Base-by-base conservation (phyloP, 148 eudicot genomes). In the Fallopia convolvulus region DNA sequence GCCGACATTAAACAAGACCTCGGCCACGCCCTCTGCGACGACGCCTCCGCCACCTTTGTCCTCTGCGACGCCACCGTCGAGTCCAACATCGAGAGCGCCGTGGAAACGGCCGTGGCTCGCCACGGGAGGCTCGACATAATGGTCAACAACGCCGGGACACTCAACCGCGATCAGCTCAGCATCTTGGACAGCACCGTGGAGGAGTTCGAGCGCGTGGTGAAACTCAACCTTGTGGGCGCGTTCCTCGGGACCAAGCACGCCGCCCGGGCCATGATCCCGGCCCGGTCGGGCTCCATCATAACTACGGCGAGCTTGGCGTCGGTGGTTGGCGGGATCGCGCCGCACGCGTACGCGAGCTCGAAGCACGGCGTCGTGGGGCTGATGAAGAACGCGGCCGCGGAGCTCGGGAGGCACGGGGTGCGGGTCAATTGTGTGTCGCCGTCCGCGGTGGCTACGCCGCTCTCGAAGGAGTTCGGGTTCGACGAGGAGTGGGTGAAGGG, bases 351-450 rank as follows among this genome's bases (percentile, higher is more conserved):
- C 48, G 79, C 81, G 2, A 44, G 53, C 47, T 79, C 83, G 6
- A 85, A 85, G 61, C 84, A 83, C 20, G 86, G 82, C 0, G 76
- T 79, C 11, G 56, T 83, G 14, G 88, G 88, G 33, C 77, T 85
- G 0, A 81, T 75, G 4, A 80, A n/a, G 74, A 81, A 79, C 41
- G 49, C 78, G 1, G 82, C 84, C 1, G 83, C 78, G 11, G 88
- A 85, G 60, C 85, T 85, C 2, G 87, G 88, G 50, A 75, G 74
- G 36, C 65, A 76, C 70, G 82, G 82, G 39, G 72, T 85, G 18
- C 76, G 88, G 7, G 85, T 85, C 18, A 85, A 85, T 48, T 85
- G 85, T 56, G 71, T 85, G 14, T 83, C 84, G 21, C 85, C 88
- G 0, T 74, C 74, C 40, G 48, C 36, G 1, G 61, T 83, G 48